Evolutionary conservation across 164 flowering plant genomes (phyloP), one percentile per base, ranked within the genome.

Genomic region (Tetrastigma voinierianum): DNA sequence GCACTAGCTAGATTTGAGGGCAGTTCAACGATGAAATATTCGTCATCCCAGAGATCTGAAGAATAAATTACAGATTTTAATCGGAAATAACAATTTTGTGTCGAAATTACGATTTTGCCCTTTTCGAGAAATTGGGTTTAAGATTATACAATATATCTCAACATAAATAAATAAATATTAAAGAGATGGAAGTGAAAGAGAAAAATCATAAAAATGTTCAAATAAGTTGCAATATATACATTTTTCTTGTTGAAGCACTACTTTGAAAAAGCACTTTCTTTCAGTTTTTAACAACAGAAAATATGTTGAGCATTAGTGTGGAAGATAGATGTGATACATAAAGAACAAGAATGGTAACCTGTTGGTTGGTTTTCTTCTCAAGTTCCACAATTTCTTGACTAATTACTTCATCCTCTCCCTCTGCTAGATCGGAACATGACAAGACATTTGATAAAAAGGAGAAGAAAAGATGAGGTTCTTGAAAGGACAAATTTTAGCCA

Each of bases 371-470:
- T 57, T 68, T 73, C 72, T 74, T 75, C 69, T 84, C 73, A 44
- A 87, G 80, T 70, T 79, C 78, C 52, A 68, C 46, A 73, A 90
- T 84, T 16, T 88, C 89, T 63, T 81, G 76, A 68, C 65, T 71
- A 47, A 90, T 70, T n/a, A 67, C 69, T 55, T 84, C 89, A 67
- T 82, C 91, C 67, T 87, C 97, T 77, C 88, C 91, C 68, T 90
- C 96, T 6, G 87, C 75, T 59, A 91, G 77, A 75, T 83, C 84
- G 73, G 97, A 91, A 97, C 91, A 87, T 59, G 47, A 57, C 3
- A 60, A 49, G 20, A 24, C 46, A 67, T 40, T 62, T 58, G 62
- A 46, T 45, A 16, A 11, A 17, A 57, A 32, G 20, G 51, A 57
- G 21, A 15, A 46, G 71, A 71, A 32, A 61, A 20, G n/a, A 12